A percentile compares a stretch with the other conserved stretches of the same genome.
These are phyloP conservation scores for Royoungia palumana DNA, from an alignment of 768 basidiomycete genomes.

Conservation along the genomic window DNA sequence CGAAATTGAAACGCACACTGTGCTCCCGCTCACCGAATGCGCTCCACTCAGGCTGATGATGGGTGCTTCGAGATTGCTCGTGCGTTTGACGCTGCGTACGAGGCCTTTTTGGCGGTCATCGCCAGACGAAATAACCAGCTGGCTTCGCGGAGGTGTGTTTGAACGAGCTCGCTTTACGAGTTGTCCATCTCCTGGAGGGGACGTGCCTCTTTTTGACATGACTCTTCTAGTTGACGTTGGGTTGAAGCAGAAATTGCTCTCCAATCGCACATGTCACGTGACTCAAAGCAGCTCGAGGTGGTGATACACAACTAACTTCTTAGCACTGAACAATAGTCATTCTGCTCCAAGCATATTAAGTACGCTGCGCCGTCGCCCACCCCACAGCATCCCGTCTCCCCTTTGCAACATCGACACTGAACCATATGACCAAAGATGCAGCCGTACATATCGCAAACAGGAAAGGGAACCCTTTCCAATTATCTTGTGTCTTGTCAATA, in stretches of 20 bases:
- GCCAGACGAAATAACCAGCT: slow-evolving; percentile 71
- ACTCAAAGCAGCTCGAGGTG: too few species aligned
- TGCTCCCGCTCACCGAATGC: slow-evolving; percentile 60
- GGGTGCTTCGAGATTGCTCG: slow-evolving; percentile 90
- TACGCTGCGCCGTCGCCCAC: slow-evolving; percentile 44
- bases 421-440: slow-evolving; percentile 77
- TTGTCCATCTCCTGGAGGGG: slow-evolving; percentile 49
- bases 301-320: too few species aligned
- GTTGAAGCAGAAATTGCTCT: too few species aligned
- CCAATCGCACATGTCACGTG: too few species aligned
- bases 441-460: slow-evolving; percentile 65
- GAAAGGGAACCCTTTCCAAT: slow-evolving; percentile 86
- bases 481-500: slow-evolving; percentile 65
- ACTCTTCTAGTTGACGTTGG: background rate
- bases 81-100: slow-evolving; percentile 82
- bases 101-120: slow-evolving; percentile 77
- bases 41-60: slow-evolving; percentile 89
- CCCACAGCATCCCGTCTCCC: slow-evolving; percentile 58
- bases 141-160: slow-evolving; percentile 51
- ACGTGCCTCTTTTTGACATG: slow-evolving; percentile 73
- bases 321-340: too few species aligned
- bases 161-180: slow-evolving; percentile 63
- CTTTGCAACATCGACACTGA: slow-evolving; percentile 61
- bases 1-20: background rate
- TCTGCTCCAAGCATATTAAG: slow-evolving; percentile 2